Conservation (phyloP, 345 rosid species). For the Salix udensis region DNA sequence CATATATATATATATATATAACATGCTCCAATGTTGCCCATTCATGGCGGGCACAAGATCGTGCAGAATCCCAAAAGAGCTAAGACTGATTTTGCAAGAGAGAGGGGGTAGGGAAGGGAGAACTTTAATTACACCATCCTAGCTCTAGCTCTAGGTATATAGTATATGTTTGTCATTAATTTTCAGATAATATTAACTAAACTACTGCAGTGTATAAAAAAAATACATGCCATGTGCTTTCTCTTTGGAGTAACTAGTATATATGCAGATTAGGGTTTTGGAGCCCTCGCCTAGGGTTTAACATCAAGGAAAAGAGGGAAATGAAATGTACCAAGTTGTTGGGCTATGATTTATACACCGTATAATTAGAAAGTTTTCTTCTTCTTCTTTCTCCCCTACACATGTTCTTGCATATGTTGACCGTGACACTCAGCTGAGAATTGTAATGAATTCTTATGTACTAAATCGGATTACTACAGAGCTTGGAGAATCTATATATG, state of each 20-base stretch:
- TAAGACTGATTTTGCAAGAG: slow-evolving; percentile 7
- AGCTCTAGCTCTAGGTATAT: slow-evolving; percentile 11
- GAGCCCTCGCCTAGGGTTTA: slow-evolving; percentile 34
- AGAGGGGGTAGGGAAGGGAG: neutral
- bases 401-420: neutral
- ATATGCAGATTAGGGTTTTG: slow-evolving; percentile 45
- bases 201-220: neutral
- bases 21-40: slow-evolving; percentile 6
- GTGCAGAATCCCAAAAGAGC: slow-evolving; percentile 26
- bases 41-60: slow-evolving; percentile 32
- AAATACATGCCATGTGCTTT: slow-evolving; percentile 3
- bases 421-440: neutral
- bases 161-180: slow-evolving; percentile 4
- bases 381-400: neutral
- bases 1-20: neutral
- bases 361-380: neutral
- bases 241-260: slow-evolving; percentile 8
- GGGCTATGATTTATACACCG: too few relatives aligned
- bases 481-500: neutral
- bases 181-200: slow-evolving; percentile 25
- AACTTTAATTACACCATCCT: slow-evolving; percentile 4
- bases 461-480: neutral
- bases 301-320: neutral
- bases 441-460: neutral
- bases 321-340: neutral